Percentiles rank a stretch among this genome's conserved stretches.
These are phyloP conservation scores for Beauveria scarabaeidicola DNA, from an alignment of 2,329 filamentous ascomycete species.

Conservation along the genomic window DNA sequence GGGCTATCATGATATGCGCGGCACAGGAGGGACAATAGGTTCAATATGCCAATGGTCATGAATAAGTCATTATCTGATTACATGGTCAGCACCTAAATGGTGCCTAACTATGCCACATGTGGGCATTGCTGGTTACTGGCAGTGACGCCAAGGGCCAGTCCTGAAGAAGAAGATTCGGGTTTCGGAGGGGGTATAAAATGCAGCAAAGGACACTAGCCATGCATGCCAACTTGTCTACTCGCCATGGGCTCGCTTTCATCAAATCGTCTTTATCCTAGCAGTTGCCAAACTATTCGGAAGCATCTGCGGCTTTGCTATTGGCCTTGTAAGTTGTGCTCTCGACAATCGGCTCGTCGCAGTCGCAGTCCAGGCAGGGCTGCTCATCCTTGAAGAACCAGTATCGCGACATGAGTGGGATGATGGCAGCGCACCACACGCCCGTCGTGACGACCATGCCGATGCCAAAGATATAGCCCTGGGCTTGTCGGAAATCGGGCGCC, in stretches of 20 bases:
- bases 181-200: not conserved
- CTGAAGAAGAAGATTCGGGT: not conserved
- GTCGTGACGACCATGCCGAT: conserved; percentile 8
- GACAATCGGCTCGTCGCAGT: not conserved
- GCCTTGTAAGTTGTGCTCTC: not conserved
- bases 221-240: not conserved
- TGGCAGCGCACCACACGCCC: conserved; percentile 7
- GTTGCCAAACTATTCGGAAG: not conserved
- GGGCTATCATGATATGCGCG: no score
- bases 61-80: no score
- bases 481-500: conserved; percentile 5
- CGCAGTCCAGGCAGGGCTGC: not conserved
- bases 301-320: not conserved
- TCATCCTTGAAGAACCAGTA: conserved; percentile 6
- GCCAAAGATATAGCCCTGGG: conserved; percentile 8
- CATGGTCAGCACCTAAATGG: no score
- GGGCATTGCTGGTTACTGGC: no score
- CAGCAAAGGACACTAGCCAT: not conserved
- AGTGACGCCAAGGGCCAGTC: not conserved
- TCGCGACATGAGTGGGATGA: conserved; percentile 6
- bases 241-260: not conserved
- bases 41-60: no score
- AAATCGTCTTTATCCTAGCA: no score
- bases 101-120: no score
- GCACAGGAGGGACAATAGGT: no score